Evolutionary conservation across 129 eudicot genomes (phyloP).

Genomic region (Lonicera japonica): DNA sequence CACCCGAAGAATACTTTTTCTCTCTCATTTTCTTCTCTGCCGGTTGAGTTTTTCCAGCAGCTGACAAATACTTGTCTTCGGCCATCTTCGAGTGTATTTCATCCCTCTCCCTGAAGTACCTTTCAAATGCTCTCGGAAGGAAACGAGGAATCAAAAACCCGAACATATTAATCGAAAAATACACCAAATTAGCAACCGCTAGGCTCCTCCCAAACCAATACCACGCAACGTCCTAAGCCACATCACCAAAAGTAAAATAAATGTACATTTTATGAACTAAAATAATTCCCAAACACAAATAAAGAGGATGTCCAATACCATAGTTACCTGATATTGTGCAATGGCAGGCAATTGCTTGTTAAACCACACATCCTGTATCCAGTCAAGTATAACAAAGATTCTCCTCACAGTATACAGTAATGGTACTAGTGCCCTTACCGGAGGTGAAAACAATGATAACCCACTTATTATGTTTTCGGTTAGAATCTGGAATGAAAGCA

Average conservation of each 20-base stretch:
- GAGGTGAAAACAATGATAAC: slow-evolving; percentile 83
- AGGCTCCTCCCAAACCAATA: slow-evolving; percentile 74
- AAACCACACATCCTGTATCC: slow-evolving; percentile 78
- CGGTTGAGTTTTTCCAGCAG: slow-evolving; percentile 13
- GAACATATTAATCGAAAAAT: slow-evolving; percentile 61
- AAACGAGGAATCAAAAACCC: slow-evolving; percentile 74
- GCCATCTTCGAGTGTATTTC: slow-evolving; percentile 48
- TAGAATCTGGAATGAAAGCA: slow-evolving; percentile 74
- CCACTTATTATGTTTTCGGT: slow-evolving; percentile 79
- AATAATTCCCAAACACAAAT: not conserved
- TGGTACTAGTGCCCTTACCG: slow-evolving; percentile 90
- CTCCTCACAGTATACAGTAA: slow-evolving; percentile 75
- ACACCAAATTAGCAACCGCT: slow-evolving; percentile 49
- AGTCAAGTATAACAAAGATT: slow-evolving; percentile 67
- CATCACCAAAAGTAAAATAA: not conserved
- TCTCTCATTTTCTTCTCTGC: not conserved
- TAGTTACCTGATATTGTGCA: slow-evolving; percentile 45
- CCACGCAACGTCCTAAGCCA: slow-evolving; percentile 60
- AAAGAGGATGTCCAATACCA: not conserved
- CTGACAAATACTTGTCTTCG: slow-evolving; percentile 36
- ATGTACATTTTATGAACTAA: not conserved
- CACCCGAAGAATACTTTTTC: not conserved
- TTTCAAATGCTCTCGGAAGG: slow-evolving; percentile 81
- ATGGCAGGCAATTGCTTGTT: slow-evolving; percentile 48
- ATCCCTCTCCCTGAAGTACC: slow-evolving; percentile 55